phyloP scores from a whole-genome alignment of 1,139 yeast species.

The Debaryomyces udenii region DNA sequence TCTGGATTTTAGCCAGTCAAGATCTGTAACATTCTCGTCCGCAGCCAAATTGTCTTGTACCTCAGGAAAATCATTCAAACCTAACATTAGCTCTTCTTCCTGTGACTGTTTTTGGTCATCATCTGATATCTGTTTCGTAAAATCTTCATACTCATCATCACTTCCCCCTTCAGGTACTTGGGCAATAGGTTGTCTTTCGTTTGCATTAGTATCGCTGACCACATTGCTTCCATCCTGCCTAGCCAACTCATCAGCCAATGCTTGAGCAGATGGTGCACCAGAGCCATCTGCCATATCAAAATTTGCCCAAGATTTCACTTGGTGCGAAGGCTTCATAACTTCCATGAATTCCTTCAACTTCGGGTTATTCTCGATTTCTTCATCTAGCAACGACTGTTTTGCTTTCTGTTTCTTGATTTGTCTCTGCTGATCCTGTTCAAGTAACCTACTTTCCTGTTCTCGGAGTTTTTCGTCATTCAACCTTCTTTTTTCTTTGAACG shows the following conservation, averaged over 20 bases:
- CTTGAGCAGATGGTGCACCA: constrained; percentile 51
- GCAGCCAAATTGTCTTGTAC: constrained; percentile 37
- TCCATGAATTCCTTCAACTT: constrained; percentile 79
- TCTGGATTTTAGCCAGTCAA: constrained; percentile 85
- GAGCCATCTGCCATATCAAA: constrained; percentile 60
- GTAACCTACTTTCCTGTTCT: constrained; percentile 56
- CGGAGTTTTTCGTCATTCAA: constrained; percentile 56
- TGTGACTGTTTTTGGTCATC: constrained; percentile 19
- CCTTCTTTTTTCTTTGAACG: constrained; percentile 66
- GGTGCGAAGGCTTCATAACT: constrained; percentile 76
- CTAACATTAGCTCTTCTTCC: constrained; percentile 24
- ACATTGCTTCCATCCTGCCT: constrained; percentile 22
- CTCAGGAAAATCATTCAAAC: constrained; percentile 19
- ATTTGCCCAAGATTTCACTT: constrained; percentile 73
- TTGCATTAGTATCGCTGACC: constrained; percentile 12
- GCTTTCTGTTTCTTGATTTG: constrained; percentile 27
- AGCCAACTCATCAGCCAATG: constrained; percentile 42
- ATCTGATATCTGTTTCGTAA: constrained; percentile 31
- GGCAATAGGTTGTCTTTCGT: constrained; percentile 24
- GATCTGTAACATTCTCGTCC: constrained; percentile 67
- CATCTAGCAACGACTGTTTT: constrained; percentile 45
- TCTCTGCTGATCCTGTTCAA: constrained; percentile 49
- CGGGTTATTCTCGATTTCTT: constrained; percentile 64
- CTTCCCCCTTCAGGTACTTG: constrained; percentile 50
- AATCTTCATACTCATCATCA: constrained; percentile 70